Evolutionary conservation across 306 rosid species (phyloP).

Genomic region (Cicer judaicum): DNA sequence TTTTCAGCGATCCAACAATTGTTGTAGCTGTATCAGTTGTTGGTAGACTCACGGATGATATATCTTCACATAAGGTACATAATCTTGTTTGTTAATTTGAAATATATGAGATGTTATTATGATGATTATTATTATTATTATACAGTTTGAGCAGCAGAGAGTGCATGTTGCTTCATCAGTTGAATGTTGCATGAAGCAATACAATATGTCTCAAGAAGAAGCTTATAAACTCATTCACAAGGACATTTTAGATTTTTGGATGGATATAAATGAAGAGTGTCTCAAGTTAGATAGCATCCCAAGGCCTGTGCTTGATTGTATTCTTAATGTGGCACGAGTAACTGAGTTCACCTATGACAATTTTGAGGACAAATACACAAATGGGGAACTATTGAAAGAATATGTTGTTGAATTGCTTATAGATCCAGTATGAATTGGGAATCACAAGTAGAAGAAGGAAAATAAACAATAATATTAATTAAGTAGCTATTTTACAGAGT

Average conservation of each 20-base stretch:
- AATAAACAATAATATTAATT: background rate
- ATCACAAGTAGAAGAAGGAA: background rate
- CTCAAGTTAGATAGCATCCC: constrained; percentile 37
- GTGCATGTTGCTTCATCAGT: constrained; percentile 42
- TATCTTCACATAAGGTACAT: constrained; percentile 48
- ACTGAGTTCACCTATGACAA: constrained; percentile 44
- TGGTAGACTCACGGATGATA: constrained; percentile 44
- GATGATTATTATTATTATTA: too few species aligned
- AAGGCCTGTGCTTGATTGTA: constrained; percentile 37
- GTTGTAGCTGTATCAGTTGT: constrained; percentile 29
- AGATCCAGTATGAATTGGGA: constrained; percentile 28
- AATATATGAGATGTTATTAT: background rate
- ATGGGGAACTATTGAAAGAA: constrained; percentile 34
- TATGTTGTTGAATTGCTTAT: constrained; percentile 34
- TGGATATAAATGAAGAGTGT: constrained; percentile 55
- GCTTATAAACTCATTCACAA: constrained; percentile 27
- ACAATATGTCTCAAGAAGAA: constrained; percentile 36
- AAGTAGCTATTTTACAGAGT: background rate
- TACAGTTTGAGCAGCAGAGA: constrained; percentile 42
- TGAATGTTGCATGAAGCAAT: constrained; percentile 56
- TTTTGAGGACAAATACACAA: constrained; percentile 30
- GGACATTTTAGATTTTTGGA: constrained; percentile 43
- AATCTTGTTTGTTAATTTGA: too few species aligned
- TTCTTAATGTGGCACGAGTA: constrained; percentile 49
- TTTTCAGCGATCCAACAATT: constrained; percentile 37